phyloP scores from a whole-genome alignment of 129 eudicot genomes.

The Escallonia herrerae region DNA sequence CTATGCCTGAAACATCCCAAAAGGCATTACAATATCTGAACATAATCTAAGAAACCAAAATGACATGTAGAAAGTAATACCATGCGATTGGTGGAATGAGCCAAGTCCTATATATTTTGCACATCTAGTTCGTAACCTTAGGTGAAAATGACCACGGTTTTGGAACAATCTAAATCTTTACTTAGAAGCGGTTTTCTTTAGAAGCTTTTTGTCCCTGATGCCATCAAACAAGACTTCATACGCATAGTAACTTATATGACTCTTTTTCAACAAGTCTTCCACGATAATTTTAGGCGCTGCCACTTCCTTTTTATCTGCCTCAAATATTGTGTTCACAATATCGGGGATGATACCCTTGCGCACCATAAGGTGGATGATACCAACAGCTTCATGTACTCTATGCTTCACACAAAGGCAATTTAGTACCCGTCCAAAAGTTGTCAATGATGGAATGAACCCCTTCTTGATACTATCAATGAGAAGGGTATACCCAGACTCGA shows the following conservation, averaged over 20 bases:
- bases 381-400: slow-evolving; percentile 69
- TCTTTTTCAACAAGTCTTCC: slow-evolving; percentile 73
- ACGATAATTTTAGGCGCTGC: slow-evolving; percentile 96
- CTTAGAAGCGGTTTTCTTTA: slow-evolving; percentile 30
- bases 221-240: slow-evolving; percentile 87
- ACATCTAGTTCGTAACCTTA: background rate
- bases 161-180: slow-evolving; percentile 10
- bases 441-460: slow-evolving; percentile 50
- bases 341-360: slow-evolving; percentile 73
- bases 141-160: background rate
- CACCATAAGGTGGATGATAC: slow-evolving; percentile 63
- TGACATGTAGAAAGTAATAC: too few species aligned
- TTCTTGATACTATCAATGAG: slow-evolving; percentile 42
- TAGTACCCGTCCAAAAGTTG: slow-evolving; percentile 72
- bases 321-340: slow-evolving; percentile 59
- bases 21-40: background rate
- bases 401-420: slow-evolving; percentile 69
- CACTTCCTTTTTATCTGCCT: slow-evolving; percentile 72
- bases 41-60: too few species aligned
- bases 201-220: slow-evolving; percentile 65
- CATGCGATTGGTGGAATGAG: too few species aligned
- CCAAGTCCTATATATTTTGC: too few species aligned
- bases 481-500: slow-evolving; percentile 46
- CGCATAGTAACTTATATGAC: slow-evolving; percentile 69
- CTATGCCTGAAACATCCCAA: slow-evolving; percentile 12